Evolutionary conservation across 306 rosid genomes (phyloP).

Genomic region (Quercus agrifolia): DNA sequence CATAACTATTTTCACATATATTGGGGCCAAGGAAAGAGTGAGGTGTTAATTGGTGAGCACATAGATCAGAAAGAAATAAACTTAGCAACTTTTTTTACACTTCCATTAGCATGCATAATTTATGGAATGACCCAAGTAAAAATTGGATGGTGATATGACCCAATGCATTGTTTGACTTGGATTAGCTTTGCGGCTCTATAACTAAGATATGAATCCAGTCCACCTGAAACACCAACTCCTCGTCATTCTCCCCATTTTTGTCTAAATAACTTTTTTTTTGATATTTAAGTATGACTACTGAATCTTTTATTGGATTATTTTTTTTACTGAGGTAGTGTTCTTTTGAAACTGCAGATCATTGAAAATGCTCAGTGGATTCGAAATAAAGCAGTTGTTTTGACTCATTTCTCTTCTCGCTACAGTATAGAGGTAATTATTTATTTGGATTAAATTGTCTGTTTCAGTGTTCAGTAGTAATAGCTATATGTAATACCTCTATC

Average conservation of each 20-base stretch:
- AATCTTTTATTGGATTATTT: constrained; percentile 5
- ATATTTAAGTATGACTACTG: constrained; percentile 4
- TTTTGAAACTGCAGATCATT: constrained; percentile 51
- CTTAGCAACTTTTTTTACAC: not conserved
- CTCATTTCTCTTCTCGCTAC: constrained; percentile 95
- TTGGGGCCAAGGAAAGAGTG: not conserved
- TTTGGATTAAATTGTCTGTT: not conserved
- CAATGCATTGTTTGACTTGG: constrained; percentile 6
- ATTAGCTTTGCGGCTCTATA: not conserved
- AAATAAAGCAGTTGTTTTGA: constrained; percentile 79
- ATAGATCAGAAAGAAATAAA: not conserved
- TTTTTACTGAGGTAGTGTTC: constrained; percentile 2
- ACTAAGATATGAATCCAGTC: constrained; percentile 4
- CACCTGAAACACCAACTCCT: constrained; percentile 3
- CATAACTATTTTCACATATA: not conserved
- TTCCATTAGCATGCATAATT: not conserved
- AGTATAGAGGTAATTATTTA: constrained; percentile 65
- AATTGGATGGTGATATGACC: not conserved
- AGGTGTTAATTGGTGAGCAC: not conserved
- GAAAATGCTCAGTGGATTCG: constrained; percentile 88
- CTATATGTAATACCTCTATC: not conserved
- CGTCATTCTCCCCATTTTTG: not conserved
- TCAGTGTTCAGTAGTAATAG: not conserved
- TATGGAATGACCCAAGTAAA: not conserved
- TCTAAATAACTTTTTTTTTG: not conserved